Conservation (phyloP, 2,329 filamentous ascomycete species). For the Septoria linicola region DNA sequence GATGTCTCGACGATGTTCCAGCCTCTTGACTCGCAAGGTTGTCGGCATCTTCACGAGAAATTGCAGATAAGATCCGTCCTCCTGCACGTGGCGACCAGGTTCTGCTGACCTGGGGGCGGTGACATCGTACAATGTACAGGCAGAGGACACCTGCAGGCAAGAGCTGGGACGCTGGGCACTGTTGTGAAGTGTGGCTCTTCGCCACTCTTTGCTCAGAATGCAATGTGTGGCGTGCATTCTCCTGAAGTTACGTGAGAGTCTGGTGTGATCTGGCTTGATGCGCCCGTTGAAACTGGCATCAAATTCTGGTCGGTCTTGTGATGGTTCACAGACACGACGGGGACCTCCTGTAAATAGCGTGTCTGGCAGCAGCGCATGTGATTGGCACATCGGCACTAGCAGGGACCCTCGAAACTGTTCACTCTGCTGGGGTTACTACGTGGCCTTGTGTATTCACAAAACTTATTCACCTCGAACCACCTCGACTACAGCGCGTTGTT, state of each 20-base stretch:
- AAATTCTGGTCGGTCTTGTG: conserved; percentile 5
- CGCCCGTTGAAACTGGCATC: not conserved
- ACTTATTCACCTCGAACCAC: not conserved
- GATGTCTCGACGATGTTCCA: too few species aligned
- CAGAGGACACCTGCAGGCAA: not conserved
- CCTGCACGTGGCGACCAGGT: conserved; percentile 8
- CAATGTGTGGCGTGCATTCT: too few species aligned
- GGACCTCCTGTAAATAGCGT: not conserved
- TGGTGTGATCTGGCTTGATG: too few species aligned
- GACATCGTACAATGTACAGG: not conserved
- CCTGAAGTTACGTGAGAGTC: not conserved
- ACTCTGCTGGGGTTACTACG: not conserved
- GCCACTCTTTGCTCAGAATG: too few species aligned
- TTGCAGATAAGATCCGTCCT: conserved; percentile 9
- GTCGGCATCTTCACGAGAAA: not conserved
- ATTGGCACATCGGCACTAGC: too few species aligned
- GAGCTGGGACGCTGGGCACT: not conserved
- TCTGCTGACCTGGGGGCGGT: not conserved
- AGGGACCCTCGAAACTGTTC: too few species aligned
- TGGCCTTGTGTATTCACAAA: not conserved
- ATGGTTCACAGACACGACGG: not conserved
- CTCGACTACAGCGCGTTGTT: not conserved
- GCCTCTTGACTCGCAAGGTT: not conserved
- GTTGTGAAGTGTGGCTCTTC: too few species aligned
- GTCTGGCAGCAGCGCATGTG: not conserved